A percentile compares a stretch with the other conserved stretches of the same genome.
These are phyloP conservation scores for Chaetoscypha palmicola DNA, from an alignment of 2,329 filamentous ascomycete genomes.

Conservation along the genomic window DNA sequence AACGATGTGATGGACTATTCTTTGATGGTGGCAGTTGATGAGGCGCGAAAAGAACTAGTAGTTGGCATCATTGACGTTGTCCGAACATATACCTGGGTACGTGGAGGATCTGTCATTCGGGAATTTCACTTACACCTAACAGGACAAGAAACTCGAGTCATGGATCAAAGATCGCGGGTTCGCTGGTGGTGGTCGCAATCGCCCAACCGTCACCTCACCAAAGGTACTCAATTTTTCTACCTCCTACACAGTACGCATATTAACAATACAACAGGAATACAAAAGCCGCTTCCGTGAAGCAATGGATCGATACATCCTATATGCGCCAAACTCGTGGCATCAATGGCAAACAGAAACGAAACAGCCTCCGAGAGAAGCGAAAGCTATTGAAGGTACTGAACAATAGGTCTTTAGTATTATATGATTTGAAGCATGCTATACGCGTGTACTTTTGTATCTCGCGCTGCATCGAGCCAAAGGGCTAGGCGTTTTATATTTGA, in stretches of 20 bases:
- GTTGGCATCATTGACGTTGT: slow-evolving; percentile 99
- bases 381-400: slow-evolving; percentile 2
- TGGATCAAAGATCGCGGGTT: slow-evolving; percentile 98
- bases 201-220: slow-evolving; percentile 92
- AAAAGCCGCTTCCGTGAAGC: slow-evolving; percentile 92
- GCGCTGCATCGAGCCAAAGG: too few species aligned
- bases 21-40: slow-evolving; percentile 96
- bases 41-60: slow-evolving; percentile 79
- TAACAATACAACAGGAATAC: too few species aligned
- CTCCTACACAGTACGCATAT: too few species aligned
- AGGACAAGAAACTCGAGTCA: slow-evolving; percentile 98
- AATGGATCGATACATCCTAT: slow-evolving; percentile 73
- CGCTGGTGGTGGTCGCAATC: slow-evolving; percentile 66
- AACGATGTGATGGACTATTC: slow-evolving; percentile 99
- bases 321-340: slow-evolving; percentile 21
- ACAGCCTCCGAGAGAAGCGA: not conserved
- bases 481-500: too few species aligned
- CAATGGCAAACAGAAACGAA: slow-evolving; percentile 12
- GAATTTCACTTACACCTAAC: too few species aligned
- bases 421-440: too few species aligned
- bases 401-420: too few species aligned
- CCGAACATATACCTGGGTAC: slow-evolving; percentile 96
- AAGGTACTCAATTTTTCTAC: too few species aligned
- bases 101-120: too few species aligned
- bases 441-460: too few species aligned